These are phyloP conservation scores for Pythium oligandrum DNA, from an alignment of 352 stramenopile genomes.

Conservation along the genomic window DNA sequence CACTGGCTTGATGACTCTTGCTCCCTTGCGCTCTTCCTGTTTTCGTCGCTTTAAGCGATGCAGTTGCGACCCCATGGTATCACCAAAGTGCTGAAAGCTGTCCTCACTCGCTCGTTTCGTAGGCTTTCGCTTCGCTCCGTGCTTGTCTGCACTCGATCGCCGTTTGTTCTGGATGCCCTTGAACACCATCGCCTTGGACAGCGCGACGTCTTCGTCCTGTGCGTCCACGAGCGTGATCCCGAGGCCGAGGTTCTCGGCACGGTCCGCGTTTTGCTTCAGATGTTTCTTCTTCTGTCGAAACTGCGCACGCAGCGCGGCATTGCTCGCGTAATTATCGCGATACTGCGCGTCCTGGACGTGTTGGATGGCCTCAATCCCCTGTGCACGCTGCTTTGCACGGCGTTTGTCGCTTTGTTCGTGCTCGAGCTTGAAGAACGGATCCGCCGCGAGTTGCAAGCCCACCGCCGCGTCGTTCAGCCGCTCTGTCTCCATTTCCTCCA, in stretches of 20 bases:
- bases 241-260: slow-evolving; percentile 40
- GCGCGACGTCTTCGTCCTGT: slow-evolving; percentile 45
- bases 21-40: background rate
- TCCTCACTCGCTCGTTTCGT: slow-evolving; percentile 2
- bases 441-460: slow-evolving; percentile 28
- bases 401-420: slow-evolving; percentile 71
- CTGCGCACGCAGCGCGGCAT: slow-evolving; percentile 38
- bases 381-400: slow-evolving; percentile 35
- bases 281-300: slow-evolving; percentile 65
- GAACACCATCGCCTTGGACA: slow-evolving; percentile 54
- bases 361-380: slow-evolving; percentile 47
- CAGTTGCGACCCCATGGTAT: slow-evolving; percentile 42
- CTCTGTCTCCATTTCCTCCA: slow-evolving; percentile 29
- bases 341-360: slow-evolving; percentile 56
- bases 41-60: slow-evolving; percentile 40
- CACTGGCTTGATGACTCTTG: too few species aligned
- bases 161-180: slow-evolving; percentile 36
- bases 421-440: slow-evolving; percentile 77
- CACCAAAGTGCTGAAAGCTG: slow-evolving; percentile 62
- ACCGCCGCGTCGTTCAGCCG: slow-evolving; percentile 52
- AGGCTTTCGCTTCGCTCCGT: slow-evolving; percentile 6
- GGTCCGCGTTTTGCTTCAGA: slow-evolving; percentile 28
- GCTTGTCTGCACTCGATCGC: slow-evolving; percentile 1
- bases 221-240: slow-evolving; percentile 59
- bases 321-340: slow-evolving; percentile 68